A percentile compares a stretch with the other conserved stretches of the same genome.
Evolutionary conservation across 2,329 filamentous ascomycete genomes (phyloP).

Genomic region (Xylariaceae sp.): DNA sequence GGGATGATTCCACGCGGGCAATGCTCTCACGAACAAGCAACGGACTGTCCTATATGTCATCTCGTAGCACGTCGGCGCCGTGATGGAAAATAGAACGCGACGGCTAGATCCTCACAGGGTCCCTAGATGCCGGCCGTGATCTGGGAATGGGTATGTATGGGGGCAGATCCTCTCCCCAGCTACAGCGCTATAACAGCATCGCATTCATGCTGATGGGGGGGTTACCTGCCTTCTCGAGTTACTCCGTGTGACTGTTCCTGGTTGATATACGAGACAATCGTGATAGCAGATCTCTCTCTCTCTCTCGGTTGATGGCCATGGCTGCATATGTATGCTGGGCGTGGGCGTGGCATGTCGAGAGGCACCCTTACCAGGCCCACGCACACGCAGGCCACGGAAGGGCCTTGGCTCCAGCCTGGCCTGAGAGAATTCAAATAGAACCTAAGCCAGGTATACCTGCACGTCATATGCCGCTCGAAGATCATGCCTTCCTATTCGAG

Average conservation of each 20-base stretch:
- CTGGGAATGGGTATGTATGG: not conserved
- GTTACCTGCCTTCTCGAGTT: constrained; percentile 22
- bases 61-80: not conserved
- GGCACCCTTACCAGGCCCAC: not conserved
- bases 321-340: constrained; percentile 8
- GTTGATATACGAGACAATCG: not conserved
- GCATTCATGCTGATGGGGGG: constrained; percentile 14
- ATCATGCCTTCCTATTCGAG: constrained; percentile 24
- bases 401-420: not conserved
- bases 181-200: constrained; percentile 15
- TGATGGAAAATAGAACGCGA: constrained; percentile 3
- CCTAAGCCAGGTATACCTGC: constrained; percentile 19
- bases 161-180: constrained; percentile 6
- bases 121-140: constrained; percentile 15
- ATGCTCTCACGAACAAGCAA: too few species aligned
- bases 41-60: not conserved
- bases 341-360: constrained; percentile 1
- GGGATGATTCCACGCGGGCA: not conserved
- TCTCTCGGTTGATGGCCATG: constrained; percentile 16
- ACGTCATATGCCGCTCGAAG: constrained; percentile 24
- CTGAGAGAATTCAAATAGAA: constrained; percentile 17
- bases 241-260: constrained; percentile 22
- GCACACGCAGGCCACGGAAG: constrained; percentile 1
- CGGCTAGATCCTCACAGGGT: constrained; percentile 15
- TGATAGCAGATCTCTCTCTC: constrained; percentile 18